Evolutionary conservation across 1,284 basidiomycete species (phyloP), one percentile per base, ranked within the genome.

Genomic region (Irpex sp.): DNA sequence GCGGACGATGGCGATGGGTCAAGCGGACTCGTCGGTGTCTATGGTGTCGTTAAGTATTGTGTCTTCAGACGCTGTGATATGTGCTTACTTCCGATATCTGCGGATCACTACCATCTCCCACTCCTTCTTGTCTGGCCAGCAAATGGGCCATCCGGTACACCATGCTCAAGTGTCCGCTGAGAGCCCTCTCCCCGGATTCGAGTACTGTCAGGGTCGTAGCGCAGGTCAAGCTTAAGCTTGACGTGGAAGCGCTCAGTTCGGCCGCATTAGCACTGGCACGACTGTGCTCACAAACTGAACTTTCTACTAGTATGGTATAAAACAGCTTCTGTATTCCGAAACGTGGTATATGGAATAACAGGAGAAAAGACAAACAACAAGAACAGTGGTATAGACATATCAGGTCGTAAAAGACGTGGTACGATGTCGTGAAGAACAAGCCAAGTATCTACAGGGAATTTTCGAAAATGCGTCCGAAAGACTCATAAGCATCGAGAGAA

Each of bases 321-420:
- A 52, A 19, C 17, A 52, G 13, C 49, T 9, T 52, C 49, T 52
- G 49, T 52, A 52, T 52, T 52, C 49, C 49, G n/a, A 52, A 52
- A 52, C 49, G 19, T 52, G 49, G 49, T 52, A 52, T 52, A 21
- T 15, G 49, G 49, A 52, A 44, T 47, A 38, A 37, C 38, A 57
- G 26, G 21, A 47, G 17, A 26, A 58, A 56, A 11, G 48, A 51
- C 40, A 34, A 52, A 17, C 13, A 21, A 52, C 13, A 21, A 52
- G 15, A 58, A 57, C 44, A 31, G n/a, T 21, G 55, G 55, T 64
- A 58, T 57, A 52, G 62, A 36, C 59, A 59, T 59, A 40, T 51
- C 60, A 49, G 7, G 60, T 61, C 63, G 36, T 58, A 56, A 64
- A 58, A 58, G 36, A 62, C 60, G 62, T 64, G 61, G 47, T 65